Conservation (phyloP, 78 protist genomes). For the Isochrysis galbana region DNA sequence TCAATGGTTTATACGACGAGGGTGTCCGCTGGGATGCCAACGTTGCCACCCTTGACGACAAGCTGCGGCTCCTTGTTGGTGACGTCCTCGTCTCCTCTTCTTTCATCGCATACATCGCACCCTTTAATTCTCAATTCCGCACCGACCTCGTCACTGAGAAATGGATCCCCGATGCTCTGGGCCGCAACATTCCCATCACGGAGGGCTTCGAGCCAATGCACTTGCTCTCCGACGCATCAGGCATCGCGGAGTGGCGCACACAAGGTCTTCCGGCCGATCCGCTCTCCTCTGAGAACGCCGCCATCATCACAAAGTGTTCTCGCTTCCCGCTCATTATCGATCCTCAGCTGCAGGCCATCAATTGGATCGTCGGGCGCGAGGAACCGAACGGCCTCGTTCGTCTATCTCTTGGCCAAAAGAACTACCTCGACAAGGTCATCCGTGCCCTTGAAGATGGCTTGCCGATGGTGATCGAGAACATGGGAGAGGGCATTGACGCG, state of each 20-base stretch:
- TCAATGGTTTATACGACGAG: constrained; percentile 66
- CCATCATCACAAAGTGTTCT: constrained; percentile 40
- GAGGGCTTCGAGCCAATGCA: constrained; percentile 19
- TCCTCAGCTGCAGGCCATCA: constrained; percentile 86
- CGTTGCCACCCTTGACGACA: constrained; percentile 33
- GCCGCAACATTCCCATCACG: constrained; percentile 16
- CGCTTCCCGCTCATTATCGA: constrained; percentile 91
- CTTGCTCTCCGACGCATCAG: constrained; percentile 58
- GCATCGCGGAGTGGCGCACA: constrained; percentile 76
- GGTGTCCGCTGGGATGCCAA: constrained; percentile 63
- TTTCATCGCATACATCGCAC: constrained; percentile 76
- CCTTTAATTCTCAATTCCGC: constrained; percentile 67
- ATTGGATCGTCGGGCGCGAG: constrained; percentile 45
- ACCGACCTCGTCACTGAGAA: background rate
- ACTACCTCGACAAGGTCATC: constrained; percentile 23
- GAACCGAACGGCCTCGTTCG: constrained; percentile 34
- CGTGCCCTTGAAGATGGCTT: constrained; percentile 47
- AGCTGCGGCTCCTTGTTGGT: constrained; percentile 55
- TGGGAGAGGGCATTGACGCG: constrained; percentile 63
- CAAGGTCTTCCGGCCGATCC: constrained; percentile 90
- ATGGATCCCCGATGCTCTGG: background rate
- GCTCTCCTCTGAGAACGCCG: constrained; percentile 85
- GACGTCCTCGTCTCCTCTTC: constrained; percentile 77
- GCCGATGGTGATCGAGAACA: constrained; percentile 62
- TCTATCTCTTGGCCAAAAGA: background rate